Base-by-base conservation (phyloP, 192 early-diverging fungal genomes). In the Phycomyces nitens region DNA sequence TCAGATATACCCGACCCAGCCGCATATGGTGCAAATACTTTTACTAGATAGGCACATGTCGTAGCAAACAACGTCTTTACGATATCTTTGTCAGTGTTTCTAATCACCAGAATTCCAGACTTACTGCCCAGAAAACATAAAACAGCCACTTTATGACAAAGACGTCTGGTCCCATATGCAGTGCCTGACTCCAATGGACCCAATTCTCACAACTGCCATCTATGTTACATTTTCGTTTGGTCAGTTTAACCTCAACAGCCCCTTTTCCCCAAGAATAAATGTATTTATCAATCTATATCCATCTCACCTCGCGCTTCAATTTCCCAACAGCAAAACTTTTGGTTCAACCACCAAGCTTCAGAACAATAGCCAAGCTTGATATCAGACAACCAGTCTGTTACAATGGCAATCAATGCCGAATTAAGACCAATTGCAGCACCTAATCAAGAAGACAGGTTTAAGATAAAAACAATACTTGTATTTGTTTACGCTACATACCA, bases 1-100 rank as follows among this genome's bases (percentile, higher is more conserved):
- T 96, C 93, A 0, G 94, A 87, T 24, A 97, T 86, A 42, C 95
- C 95, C n/a, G 92, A 94, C 21, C 95, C 95, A 9, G 95, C 95
- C 12, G 94, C 94, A 81, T 94, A 88, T 16, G 92, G 93, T 24
- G 92, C 92, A 59, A 92, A 85, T 24, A 64, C 66, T 21, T 82
- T 82, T 9, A 95, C 94, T 38, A 96, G 60, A 51, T 80, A 84
- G 6, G 92, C 92, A 53, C 90, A 89, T 12, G 73, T 69, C 8
- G 82, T 66, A 0, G 93, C 94, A 66, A 96, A 87, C 8, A 78
- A 53, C 0, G 89, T 88, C 83, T 86, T 57, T 23, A 5, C 53
- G 27, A 52, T 12, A 27, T 29, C 7, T 24, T 50, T 16, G 58
- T 22, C 27, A 60, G 22, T 20, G 12, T 26, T 26, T 23, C 51